phyloP scores from a whole-genome alignment of 139 green algal species.

The Spirogloea muscicola region DNA sequence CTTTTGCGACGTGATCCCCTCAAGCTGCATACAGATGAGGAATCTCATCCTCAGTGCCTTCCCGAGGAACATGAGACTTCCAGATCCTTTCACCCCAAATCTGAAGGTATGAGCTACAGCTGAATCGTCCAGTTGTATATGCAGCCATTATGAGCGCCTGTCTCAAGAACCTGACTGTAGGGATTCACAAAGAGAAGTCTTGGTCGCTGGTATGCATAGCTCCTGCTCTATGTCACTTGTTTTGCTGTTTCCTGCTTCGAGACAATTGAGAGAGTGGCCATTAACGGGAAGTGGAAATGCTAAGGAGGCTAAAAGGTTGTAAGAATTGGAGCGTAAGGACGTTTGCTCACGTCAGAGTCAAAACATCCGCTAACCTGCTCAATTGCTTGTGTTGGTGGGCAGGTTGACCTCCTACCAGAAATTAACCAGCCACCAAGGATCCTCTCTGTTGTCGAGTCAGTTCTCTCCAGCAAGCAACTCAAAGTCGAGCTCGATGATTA shows the following conservation, averaged over 20 bases:
- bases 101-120: conserved; percentile 75
- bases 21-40: conserved; percentile 92
- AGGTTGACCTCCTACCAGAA: conserved; percentile 88
- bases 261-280: no score
- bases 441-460: conserved; percentile 59
- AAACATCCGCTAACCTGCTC: not conserved
- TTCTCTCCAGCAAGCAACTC: conserved; percentile 51
- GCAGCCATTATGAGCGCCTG: no score
- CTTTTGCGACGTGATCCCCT: conserved; percentile 90
- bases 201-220: no score
- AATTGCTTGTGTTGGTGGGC: not conserved
- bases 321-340: no score
- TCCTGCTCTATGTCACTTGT: no score
- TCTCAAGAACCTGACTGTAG: no score
- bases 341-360: no score
- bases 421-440: conserved; percentile 75
- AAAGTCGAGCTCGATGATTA: conserved; percentile 68
- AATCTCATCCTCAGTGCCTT: conserved; percentile 97
- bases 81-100: conserved; percentile 97
- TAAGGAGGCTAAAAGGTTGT: no score
- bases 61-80: conserved; percentile 93
- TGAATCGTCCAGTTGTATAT: no score
- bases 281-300: no score
- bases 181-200: no score
- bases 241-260: no score